Base-by-base conservation (phyloP, 768 basidiomycete species). In the Chalciporus pseudorubinellus region DNA sequence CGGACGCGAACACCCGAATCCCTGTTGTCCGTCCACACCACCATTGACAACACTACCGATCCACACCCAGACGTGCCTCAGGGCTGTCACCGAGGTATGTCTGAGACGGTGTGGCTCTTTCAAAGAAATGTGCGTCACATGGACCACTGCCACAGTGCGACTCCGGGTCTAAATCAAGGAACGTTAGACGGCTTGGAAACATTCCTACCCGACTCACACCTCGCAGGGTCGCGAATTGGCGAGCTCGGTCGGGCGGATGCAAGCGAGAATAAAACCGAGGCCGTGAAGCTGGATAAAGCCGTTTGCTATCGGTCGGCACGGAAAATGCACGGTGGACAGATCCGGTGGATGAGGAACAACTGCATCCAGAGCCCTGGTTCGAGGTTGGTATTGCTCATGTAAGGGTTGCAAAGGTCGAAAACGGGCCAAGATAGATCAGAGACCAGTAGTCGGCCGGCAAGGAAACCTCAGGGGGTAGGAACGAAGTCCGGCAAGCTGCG, bases 401-500 rank as follows among this genome's bases (percentile, higher is more conserved):
- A 16, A 6, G 14, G 3, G 34, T n/a, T 14, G 3, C 34, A 36
- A 36, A 46, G 46, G 16, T 36, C 39, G 21, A 42, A 39, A 46
- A 22, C 7, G n/a, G 28, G n/a, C 46, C 28, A 22, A n/a, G 10
- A 38, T 11, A 18, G 40, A 39, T n/a, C n/a, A n/a, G 26, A 28
- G 34, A 39, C 19, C 10, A 18, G 36, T 36, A 12, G 3, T 36
- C 34, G 34, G 34, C 41, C 29, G 31, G n/a, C 41, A 40, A 44
- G 50, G 44, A 50, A 41, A 42, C 26, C 48, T 39, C n/a, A 11
- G 21, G 24, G 43, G n/a, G 43, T 38, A 16, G 56, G 45, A 40
- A 40, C 36, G 13, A 43, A 33, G 48, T 31, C 36, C 59, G 46
- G 51, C 38, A 48, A 18, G 44, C 34, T 20, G 47, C 41, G 29